Percentiles rank a stretch among this genome's conserved stretches.
Evolutionary conservation across 495 filamentous ascomycete species (phyloP).

Genomic region (Penicillium odoratum): DNA sequence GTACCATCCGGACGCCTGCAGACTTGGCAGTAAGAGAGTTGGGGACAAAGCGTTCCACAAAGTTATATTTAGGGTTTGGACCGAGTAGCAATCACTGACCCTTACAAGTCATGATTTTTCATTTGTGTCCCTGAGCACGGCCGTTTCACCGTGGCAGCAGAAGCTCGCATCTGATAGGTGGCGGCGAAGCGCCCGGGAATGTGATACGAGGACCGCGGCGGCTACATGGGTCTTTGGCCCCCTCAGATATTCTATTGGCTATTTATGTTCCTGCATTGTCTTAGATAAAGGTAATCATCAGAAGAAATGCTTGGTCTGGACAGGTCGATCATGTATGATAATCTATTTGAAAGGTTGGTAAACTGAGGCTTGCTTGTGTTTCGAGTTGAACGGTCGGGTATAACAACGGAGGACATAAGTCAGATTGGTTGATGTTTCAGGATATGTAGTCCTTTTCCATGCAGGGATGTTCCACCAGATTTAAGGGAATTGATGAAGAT

Average conservation of each 20-base stretch:
- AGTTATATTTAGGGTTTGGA: conserved; percentile 14
- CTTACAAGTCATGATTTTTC: conserved; percentile 1
- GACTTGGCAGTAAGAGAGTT: conserved; percentile 23
- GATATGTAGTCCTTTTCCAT: no score
- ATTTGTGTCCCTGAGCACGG: conserved; percentile 9
- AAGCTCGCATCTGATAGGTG: conserved; percentile 22
- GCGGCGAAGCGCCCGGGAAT: conserved; percentile 23
- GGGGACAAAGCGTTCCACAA: conserved; percentile 7
- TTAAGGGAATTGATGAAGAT: neutral
- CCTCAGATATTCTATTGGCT: neutral
- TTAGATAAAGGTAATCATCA: neutral
- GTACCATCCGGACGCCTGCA: conserved; percentile 22
- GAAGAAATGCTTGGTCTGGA: neutral
- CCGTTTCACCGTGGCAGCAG: neutral
- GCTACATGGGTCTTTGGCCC: conserved; percentile 7
- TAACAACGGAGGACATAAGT: neutral
- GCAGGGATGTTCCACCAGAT: no score
- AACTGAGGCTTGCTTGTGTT: neutral
- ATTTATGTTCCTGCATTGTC: neutral
- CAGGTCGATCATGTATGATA: neutral
- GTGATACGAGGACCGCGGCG: conserved; percentile 13
- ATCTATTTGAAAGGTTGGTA: neutral
- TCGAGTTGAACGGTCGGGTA: neutral
- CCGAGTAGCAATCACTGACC: neutral
- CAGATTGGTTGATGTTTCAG: no score